Percentiles rank a stretch among this genome's conserved stretches.
Conservation (phyloP, 352 stramenopile genomes). For the Phytophthora tubulina region DNA sequence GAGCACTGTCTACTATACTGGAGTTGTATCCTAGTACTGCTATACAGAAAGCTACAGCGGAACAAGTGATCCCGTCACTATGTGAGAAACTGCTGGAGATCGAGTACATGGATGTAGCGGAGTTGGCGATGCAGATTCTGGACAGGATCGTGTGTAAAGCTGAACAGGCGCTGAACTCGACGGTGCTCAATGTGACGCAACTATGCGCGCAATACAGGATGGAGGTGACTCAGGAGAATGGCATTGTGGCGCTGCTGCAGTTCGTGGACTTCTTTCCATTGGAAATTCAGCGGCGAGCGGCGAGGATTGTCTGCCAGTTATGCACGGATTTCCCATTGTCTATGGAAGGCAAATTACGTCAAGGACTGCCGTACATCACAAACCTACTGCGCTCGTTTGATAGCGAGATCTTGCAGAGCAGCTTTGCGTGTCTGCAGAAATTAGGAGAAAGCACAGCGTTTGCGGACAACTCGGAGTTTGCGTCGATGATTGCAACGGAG, state of each 20-base stretch:
- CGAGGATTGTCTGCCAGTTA: conserved; percentile 60
- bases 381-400: conserved; percentile 64
- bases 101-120: conserved; percentile 86
- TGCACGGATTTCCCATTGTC: conserved; percentile 54
- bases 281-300: conserved; percentile 74
- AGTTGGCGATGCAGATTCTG: conserved; percentile 75
- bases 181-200: conserved; percentile 11
- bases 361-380: conserved; percentile 57
- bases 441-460: conserved; percentile 61
- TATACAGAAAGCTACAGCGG: conserved; percentile 54
- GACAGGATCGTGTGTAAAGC: conserved; percentile 62
- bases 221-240: conserved; percentile 65
- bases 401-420: conserved; percentile 61
- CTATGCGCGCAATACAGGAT: conserved; percentile 49
- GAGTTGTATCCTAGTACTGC: conserved; percentile 61
- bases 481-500: conserved; percentile 54
- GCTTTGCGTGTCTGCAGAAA: conserved; percentile 60
- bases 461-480: conserved; percentile 41
- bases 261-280: conserved; percentile 87
- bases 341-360: conserved; percentile 39
- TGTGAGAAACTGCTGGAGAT: conserved; percentile 82
- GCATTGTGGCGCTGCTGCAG: conserved; percentile 75
- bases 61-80: conserved; percentile 61
- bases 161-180: conserved; percentile 8
- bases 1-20: conserved; percentile 64